phyloP scores from a whole-genome alignment of 306 rosid species.

The Sechiopsis laciniata region DNA sequence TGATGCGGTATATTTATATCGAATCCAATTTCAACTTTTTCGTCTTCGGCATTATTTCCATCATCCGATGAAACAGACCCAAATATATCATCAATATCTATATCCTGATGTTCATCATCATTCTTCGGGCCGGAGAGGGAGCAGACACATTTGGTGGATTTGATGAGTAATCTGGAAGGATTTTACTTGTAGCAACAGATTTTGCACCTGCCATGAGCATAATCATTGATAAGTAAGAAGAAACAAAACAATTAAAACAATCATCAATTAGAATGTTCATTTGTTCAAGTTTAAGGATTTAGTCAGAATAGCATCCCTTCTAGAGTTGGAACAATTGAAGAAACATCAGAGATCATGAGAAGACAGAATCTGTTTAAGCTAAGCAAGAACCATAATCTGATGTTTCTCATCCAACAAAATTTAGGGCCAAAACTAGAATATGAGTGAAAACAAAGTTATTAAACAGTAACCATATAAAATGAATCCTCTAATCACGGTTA shows the following conservation, averaged over 20 bases:
- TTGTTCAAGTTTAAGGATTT: not conserved
- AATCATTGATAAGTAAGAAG: not conserved
- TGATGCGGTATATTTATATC: slow-evolving; percentile 48
- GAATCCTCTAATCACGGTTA: not conserved
- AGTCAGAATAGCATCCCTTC: not conserved
- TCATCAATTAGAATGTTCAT: not conserved
- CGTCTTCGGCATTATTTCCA: slow-evolving; percentile 47
- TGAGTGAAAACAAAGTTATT: not conserved
- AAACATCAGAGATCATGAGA: not conserved
- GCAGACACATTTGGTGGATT: slow-evolving; percentile 39
- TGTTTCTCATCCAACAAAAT: not conserved
- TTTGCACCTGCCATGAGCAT: slow-evolving; percentile 47
- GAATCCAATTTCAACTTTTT: slow-evolving; percentile 49
- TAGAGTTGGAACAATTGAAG: not conserved
- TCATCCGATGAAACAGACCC: slow-evolving; percentile 59
- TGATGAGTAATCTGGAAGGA: slow-evolving; percentile 34
- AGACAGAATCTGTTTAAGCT: not conserved
- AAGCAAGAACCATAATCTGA: not conserved
- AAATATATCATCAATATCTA: slow-evolving; percentile 60
- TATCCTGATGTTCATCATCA: slow-evolving; percentile 66
- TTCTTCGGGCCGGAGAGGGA: slow-evolving; percentile 48
- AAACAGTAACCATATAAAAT: too few relatives aligned
- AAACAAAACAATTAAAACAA: not conserved
- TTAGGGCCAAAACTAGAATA: not conserved
- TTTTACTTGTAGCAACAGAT: slow-evolving; percentile 36